phyloP scores from a whole-genome alignment of 2,329 filamentous ascomycete genomes.

The Fusarium temperatum region DNA sequence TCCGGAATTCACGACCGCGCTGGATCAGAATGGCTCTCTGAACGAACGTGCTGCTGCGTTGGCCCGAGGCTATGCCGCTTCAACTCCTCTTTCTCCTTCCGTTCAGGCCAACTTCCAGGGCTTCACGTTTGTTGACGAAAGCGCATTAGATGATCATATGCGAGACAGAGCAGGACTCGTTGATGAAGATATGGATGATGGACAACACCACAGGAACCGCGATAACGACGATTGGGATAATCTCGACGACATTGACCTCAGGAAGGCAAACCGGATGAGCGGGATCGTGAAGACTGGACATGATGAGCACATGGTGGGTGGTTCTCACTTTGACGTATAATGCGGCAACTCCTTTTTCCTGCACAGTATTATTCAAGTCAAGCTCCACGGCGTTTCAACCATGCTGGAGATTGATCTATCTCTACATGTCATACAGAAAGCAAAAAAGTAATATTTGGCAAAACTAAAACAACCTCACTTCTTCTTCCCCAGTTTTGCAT shows the following conservation, averaged over 20 bases:
- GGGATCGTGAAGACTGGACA: conserved; percentile 67
- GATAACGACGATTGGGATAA: conserved; percentile 66
- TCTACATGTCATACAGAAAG: conserved; percentile 39
- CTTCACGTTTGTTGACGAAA: conserved; percentile 99
- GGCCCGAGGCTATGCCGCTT: conserved; percentile 85
- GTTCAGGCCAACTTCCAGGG: conserved; percentile 99
- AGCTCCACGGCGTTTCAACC: conserved; percentile 38
- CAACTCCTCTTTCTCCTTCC: conserved; percentile 90
- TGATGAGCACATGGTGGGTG: conserved; percentile 71
- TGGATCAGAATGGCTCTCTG: conserved; percentile 85
- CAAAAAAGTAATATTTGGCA: conserved; percentile 44
- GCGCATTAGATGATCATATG: conserved; percentile 89
- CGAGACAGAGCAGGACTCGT: conserved; percentile 57
- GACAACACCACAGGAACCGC: conserved; percentile 51
- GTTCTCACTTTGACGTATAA: conserved; percentile 71
- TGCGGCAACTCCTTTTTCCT: conserved; percentile 22
- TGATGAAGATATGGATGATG: conserved; percentile 70
- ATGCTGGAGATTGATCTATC: conserved; percentile 36
- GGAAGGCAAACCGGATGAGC: conserved; percentile 69
- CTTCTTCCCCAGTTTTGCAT: conserved; percentile 18
- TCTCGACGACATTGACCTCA: conserved; percentile 62
- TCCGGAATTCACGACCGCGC: conserved; percentile 95
- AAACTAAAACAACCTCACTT: conserved; percentile 21
- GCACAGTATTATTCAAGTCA: conserved; percentile 30
- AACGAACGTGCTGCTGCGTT: conserved; percentile 91